These are phyloP conservation scores for Hippophae gyantsensis DNA, from an alignment of 306 rosid species.

Conservation along the genomic window DNA sequence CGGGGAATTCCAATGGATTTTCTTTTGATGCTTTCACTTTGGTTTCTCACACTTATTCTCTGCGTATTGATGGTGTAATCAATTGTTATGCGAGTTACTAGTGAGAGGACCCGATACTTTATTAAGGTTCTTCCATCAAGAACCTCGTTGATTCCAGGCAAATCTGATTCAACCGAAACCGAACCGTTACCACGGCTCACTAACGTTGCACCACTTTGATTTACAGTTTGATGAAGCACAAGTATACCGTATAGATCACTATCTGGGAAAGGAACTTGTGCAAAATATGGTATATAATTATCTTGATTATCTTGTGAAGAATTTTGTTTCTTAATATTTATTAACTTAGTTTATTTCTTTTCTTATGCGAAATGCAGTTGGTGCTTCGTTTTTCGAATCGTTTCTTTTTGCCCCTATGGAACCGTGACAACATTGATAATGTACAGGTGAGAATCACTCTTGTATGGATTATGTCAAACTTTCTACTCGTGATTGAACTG, in stretches of 20 bases:
- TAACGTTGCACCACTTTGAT: no score
- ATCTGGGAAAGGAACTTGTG: conserved; percentile 91
- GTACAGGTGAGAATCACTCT: conserved; percentile 64
- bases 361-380: conserved; percentile 45
- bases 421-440: conserved; percentile 87
- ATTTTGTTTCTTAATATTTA: conserved; percentile 5
- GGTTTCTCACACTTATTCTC: no score
- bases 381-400: conserved; percentile 99
- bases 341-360: conserved; percentile 26
- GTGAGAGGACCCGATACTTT: no score
- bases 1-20: no score
- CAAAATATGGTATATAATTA: conserved; percentile 71
- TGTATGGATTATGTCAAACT: neutral
- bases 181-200: no score
- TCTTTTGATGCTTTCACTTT: no score
- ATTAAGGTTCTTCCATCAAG: no score
- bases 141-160: no score
- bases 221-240: conserved; percentile 80
- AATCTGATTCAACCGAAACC: no score
- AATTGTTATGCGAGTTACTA: no score
- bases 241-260: conserved; percentile 95
- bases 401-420: conserved; percentile 87
- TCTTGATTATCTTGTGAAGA: neutral
- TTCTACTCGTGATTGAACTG: neutral
- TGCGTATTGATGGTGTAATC: no score